A percentile compares a stretch with the other conserved stretches of the same genome.
phyloP scores from a whole-genome alignment of 352 stramenopile genomes.

The Globisporangium takayamanum region DNA sequence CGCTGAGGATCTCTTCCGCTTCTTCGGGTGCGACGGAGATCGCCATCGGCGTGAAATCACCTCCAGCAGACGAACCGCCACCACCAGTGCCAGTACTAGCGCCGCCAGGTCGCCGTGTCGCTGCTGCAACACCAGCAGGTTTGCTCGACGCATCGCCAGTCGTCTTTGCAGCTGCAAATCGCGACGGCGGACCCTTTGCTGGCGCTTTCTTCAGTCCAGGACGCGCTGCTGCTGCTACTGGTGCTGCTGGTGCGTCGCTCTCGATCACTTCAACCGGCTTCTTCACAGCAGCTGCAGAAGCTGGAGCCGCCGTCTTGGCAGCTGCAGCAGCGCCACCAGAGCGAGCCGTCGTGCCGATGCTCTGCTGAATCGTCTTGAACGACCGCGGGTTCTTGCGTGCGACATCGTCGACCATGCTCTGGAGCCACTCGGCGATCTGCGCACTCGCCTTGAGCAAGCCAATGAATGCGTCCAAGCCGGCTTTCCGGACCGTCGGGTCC shows the following conservation, averaged over 20 bases:
- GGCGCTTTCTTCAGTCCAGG: constrained; percentile 29
- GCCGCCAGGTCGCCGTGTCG: constrained; percentile 22
- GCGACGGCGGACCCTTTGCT: constrained; percentile 34
- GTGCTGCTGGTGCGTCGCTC: constrained; percentile 17
- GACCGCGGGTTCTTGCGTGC: constrained; percentile 63
- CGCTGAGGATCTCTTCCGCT: constrained; percentile 46
- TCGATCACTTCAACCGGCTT: constrained; percentile 17
- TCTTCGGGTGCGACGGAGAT: constrained; percentile 64
- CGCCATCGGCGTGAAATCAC: constrained; percentile 58
- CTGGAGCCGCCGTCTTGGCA: not conserved
- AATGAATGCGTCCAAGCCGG: constrained; percentile 57
- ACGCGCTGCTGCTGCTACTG: not conserved
- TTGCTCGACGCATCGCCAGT: constrained; percentile 20
- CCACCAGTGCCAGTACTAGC: constrained; percentile 9
- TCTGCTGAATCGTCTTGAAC: constrained; percentile 60
- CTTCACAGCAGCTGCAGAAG: constrained; percentile 16
- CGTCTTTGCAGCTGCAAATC: constrained; percentile 41
- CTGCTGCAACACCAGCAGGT: constrained; percentile 9
- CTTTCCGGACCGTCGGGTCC: constrained; percentile 75
- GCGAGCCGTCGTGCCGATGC: constrained; percentile 20
- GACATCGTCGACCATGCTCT: constrained; percentile 56
- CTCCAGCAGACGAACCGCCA: constrained; percentile 12
- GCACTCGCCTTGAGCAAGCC: constrained; percentile 48
- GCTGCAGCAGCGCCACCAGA: constrained; percentile 17
- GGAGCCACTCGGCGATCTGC: constrained; percentile 45